These are phyloP conservation scores for Fonsecaea pedrosoi DNA, from an alignment of 2,329 filamentous ascomycete species.

Conservation along the genomic window DNA sequence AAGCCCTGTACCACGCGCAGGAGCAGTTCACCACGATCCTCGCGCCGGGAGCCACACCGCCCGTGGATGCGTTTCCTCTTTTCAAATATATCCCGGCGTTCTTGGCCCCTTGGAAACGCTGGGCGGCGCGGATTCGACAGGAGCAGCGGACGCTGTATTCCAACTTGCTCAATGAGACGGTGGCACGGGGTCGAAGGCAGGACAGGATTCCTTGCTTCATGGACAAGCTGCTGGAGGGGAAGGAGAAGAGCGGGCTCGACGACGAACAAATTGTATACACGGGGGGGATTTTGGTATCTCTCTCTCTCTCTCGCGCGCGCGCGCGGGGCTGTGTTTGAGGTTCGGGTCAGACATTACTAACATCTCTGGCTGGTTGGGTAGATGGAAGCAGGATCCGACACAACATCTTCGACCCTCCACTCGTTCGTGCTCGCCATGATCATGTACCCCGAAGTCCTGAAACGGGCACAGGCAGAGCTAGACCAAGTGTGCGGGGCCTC, in stretches of 20 bases:
- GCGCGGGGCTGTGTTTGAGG: too few relatives aligned
- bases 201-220: conserved; percentile 29
- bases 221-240: conserved; percentile 18
- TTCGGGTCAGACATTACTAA: too few relatives aligned
- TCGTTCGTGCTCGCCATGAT: conserved; percentile 58
- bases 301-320: neutral
- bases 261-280: conserved; percentile 16
- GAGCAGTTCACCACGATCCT: conserved; percentile 24
- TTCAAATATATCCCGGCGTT: conserved; percentile 53
- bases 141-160: conserved; percentile 19
- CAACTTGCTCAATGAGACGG: conserved; percentile 18
- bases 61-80: conserved; percentile 55
- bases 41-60: conserved; percentile 18
- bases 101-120: conserved; percentile 55
- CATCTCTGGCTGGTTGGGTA: conserved; percentile 26
- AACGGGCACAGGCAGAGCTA: conserved; percentile 53
- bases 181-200: neutral
- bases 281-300: conserved; percentile 18
- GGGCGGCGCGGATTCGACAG: conserved; percentile 38
- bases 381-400: conserved; percentile 57
- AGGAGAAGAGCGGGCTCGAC: conserved; percentile 18
- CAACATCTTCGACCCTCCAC: conserved; percentile 56
- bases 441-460: conserved; percentile 53
- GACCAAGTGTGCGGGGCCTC: conserved; percentile 47
- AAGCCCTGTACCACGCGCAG: conserved; percentile 20